Evolutionary conservation across 768 basidiomycete species (phyloP), one percentile per base, ranked within the genome.

Genomic region (Inosperma sp.): DNA sequence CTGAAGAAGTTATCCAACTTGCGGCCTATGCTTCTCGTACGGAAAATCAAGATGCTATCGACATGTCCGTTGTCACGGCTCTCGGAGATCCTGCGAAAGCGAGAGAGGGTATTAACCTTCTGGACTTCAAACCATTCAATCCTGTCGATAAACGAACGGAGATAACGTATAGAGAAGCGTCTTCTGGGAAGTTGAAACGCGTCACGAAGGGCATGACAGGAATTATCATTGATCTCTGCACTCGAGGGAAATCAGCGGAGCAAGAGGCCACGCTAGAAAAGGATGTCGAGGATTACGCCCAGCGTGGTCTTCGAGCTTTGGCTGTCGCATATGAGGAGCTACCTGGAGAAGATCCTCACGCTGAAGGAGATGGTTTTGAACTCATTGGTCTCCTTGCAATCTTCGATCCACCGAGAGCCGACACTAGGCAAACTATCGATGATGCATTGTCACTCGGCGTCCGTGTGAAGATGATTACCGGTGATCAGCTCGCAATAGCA

Each of bases 201-300:
- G 95, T 95, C 63, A 96, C 94, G 66, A 98, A 98, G 85, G 95
- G 95, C 66, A 98, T 98, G 95, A 98, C 95, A 37, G 95, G 93
- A 73, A 87, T 92, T 70, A 93, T 97, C 76, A 93, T 96, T 64
- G 92, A 95, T 50, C 86, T 96, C 40, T 97, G 94, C 82, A 78
- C 89, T 16, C 88, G 93, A 65, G 93, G 95, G 86, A 97, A 96
- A 81, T 88, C 90, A 35, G 84, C 88, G 14, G 92, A 92, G 56
- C 62, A 92, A 39, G 93, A 98, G 80, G 82, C 87, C 72, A 79
- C 75, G 60, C 85, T 98, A 53, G 93, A 96, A 76, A 76, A 81
- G 55, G 94, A 98, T 65, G 94, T 98, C 48, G 91, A 97, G 71
- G 94, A 95, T 66, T 97, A 87, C 63, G 94, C 94, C 46, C 72